Evolutionary conservation across 148 eudicot species (phyloP), one percentile per base, ranked within the genome.

Genomic region (Rhododendron kiyosumense): DNA sequence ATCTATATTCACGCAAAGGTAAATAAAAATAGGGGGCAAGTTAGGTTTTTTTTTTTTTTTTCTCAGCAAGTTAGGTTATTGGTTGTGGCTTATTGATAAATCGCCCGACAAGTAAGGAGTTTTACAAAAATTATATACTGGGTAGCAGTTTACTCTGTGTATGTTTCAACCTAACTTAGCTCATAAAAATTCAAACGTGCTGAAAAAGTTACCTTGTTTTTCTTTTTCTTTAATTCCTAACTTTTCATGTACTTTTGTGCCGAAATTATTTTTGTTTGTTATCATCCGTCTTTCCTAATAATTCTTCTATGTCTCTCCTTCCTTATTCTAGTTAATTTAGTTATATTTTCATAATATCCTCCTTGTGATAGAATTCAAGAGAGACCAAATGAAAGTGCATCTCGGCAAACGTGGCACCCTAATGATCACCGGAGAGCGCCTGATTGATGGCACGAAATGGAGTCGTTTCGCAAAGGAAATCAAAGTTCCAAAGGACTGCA

Each of bases 331-430:
- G 14, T 51, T 5, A n/a, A n/a, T n/a, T 38, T 11, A 57, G 22
- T 30, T n/a, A 30, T 32, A 54, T 54, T 15, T 54, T 54, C 22
- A 17, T 24, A 54, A 54, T 54, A 54, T 17, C 61, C 61, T 54
- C 7, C 4, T 1, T 49, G 67, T 73, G 20, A 49, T 81, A 94
- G 96, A 88, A 7, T 95, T 95, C 90, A 93, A 90, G 84, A 95
- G 86, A 87, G 94, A 94, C 28, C 94, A 95, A 67, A 76, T 95
- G 81, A 90, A 79, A 85, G 95, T 94, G 17, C 90, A 89, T 75
- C 73, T 93, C 34, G 92, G 83, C 88, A 88, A 86, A 69, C 81
- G 15, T 5, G 93, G 94, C 43, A 85, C 73, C 86, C 89, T 95
- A 15, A 93, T 88, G 86, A 90, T 95, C 24, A 88, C 90, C 6